phyloP scores from a whole-genome alignment of 805 yeast species.

The Schizosaccharomyces osmophilus region DNA sequence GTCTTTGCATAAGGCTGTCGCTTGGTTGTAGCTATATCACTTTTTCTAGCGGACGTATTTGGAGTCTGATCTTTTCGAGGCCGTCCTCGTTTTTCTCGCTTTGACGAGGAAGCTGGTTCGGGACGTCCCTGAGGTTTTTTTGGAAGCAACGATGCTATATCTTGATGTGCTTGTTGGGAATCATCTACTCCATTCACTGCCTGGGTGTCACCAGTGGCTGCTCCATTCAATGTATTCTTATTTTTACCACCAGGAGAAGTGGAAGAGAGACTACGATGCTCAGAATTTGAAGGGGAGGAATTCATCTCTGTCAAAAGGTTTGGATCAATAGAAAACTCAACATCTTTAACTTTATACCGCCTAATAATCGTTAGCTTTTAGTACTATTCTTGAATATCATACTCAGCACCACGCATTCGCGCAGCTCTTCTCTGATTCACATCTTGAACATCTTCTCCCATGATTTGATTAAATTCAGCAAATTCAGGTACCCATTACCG shows the following conservation, averaged over 20 bases:
- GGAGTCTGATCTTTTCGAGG: no score
- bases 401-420: constrained; percentile 1
- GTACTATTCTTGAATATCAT: neutral
- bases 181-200: neutral
- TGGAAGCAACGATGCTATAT: no score
- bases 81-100: no score
- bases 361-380: neutral
- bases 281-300: neutral
- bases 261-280: no score
- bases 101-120: no score
- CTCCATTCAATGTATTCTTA: no score
- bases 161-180: neutral
- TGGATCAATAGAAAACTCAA: neutral
- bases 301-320: neutral
- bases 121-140: no score
- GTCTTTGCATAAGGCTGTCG: no score
- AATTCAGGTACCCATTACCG: neutral
- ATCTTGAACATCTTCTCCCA: neutral
- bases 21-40: no score
- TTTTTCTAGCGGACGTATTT: no score
- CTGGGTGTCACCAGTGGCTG: neutral
- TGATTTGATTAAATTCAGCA: neutral
- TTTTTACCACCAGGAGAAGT: no score
- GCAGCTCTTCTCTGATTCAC: neutral
- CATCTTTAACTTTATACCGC: neutral